phyloP scores from a whole-genome alignment of 2,329 filamentous ascomycete species.

The Amesomyces nigricolor region DNA sequence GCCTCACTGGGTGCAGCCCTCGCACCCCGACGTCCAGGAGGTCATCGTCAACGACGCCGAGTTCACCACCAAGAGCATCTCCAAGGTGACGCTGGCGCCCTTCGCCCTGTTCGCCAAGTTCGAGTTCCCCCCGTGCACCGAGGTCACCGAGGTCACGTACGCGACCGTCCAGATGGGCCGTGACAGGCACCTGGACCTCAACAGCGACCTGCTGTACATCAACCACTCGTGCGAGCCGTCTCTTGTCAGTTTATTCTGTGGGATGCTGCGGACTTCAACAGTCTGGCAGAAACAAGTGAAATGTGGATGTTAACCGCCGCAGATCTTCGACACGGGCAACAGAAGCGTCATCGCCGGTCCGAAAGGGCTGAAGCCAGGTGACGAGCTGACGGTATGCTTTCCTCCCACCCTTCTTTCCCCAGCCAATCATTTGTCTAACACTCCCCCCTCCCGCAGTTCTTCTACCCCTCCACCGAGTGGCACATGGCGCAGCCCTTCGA shows the following conservation, averaged over 20 bases:
- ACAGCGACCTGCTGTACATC: slow-evolving; percentile 61
- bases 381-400: slow-evolving; percentile 50
- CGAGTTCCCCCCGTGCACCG: slow-evolving; percentile 56
- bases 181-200: slow-evolving; percentile 54
- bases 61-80: slow-evolving; percentile 57
- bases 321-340: slow-evolving; percentile 57
- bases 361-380: slow-evolving; percentile 47
- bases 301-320: background rate
- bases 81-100: slow-evolving; percentile 49
- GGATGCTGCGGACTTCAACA: background rate
- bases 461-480: slow-evolving; percentile 73
- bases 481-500: slow-evolving; percentile 66
- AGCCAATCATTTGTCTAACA: background rate
- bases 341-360: slow-evolving; percentile 54
- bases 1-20: slow-evolving; percentile 56
- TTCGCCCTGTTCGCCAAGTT: slow-evolving; percentile 64
- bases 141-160: slow-evolving; percentile 53
- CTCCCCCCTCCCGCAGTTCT: slow-evolving; percentile 45
- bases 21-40: slow-evolving; percentile 53
- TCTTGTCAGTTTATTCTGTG: slow-evolving; percentile 49
- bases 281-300: background rate
- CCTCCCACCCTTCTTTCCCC: background rate
- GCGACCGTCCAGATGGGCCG: slow-evolving; percentile 57
- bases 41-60: slow-evolving; percentile 49
- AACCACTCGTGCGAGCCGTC: slow-evolving; percentile 64